phyloP scores from a whole-genome alignment of 1,284 basidiomycete species.

The Agaricales sp. region DNA sequence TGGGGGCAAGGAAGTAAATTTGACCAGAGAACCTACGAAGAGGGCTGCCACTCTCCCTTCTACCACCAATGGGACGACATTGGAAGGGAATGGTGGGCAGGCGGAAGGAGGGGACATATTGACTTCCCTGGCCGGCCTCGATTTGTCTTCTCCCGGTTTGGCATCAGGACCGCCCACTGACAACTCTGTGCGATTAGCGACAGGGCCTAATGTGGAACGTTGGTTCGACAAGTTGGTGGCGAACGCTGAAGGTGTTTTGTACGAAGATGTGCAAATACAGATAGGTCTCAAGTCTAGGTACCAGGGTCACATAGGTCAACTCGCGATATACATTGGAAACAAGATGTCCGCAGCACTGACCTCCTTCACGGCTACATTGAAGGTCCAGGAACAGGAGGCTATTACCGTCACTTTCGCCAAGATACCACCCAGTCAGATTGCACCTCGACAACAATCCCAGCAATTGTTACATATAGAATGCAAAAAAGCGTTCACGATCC shows the following conservation, averaged over 20 bases:
- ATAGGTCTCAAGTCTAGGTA: slow-evolving; percentile 95
- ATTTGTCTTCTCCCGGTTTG: slow-evolving; percentile 34
- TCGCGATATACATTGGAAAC: slow-evolving; percentile 95
- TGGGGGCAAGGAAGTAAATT: slow-evolving; percentile 86
- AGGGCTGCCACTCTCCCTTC: slow-evolving; percentile 29
- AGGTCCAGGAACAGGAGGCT: slow-evolving; percentile 64
- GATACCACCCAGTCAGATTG: slow-evolving; percentile 76
- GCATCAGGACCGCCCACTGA: slow-evolving; percentile 15
- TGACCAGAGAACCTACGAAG: slow-evolving; percentile 53
- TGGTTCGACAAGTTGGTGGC: slow-evolving; percentile 87
- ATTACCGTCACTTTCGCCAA: slow-evolving; percentile 80
- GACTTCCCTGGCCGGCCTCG: slow-evolving; percentile 74
- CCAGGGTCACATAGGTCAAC: slow-evolving; percentile 84
- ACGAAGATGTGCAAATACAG: slow-evolving; percentile 93
- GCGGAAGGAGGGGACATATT: slow-evolving; percentile 49
- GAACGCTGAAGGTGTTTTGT: slow-evolving; percentile 81
- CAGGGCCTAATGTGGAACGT: slow-evolving; percentile 68
- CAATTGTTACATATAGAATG: slow-evolving; percentile 92
- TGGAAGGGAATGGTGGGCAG: slow-evolving; percentile 13
- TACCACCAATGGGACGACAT: slow-evolving; percentile 18
- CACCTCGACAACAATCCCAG: slow-evolving; percentile 82
- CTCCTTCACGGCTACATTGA: slow-evolving; percentile 81
- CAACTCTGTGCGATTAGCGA: slow-evolving; percentile 40
- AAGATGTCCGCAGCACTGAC: slow-evolving; percentile 83
- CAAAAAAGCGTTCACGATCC: slow-evolving; percentile 72